Conservation (phyloP, 805 yeast genomes). For the Kregervanrija fluxuum region DNA sequence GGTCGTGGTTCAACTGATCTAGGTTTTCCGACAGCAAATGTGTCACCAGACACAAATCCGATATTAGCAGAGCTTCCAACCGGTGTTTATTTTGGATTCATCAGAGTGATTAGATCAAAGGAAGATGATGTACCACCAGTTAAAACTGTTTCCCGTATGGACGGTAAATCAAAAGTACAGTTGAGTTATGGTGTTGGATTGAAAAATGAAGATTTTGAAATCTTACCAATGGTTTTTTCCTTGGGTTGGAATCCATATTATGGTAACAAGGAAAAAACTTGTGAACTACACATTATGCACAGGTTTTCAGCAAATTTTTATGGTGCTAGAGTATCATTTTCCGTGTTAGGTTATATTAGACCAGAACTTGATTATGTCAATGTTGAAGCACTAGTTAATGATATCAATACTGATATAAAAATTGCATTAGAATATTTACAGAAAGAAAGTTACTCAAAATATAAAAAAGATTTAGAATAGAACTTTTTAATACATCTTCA, state of each 20-base stretch:
- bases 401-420: conserved; percentile 72
- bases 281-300: conserved; percentile 82
- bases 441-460: conserved; percentile 33
- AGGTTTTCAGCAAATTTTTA: conserved; percentile 63
- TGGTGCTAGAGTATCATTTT: conserved; percentile 68
- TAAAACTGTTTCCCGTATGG: conserved; percentile 21
- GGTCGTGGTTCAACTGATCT: conserved; percentile 93
- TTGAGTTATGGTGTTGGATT: conserved; percentile 58
- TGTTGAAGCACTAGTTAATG: conserved; percentile 72
- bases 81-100: conserved; percentile 89
- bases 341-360: conserved; percentile 80
- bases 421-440: conserved; percentile 50
- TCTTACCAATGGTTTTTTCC: conserved; percentile 87
- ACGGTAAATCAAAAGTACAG: conserved; percentile 35
- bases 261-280: conserved; percentile 70
- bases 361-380: conserved; percentile 86
- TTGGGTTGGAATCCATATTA: conserved; percentile 95
- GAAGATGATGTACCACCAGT: background rate
- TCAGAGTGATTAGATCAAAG: conserved; percentile 5
- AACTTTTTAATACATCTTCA: background rate
- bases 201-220: conserved; percentile 34
- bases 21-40: conserved; percentile 94
- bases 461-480: conserved; percentile 15
- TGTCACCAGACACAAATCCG: conserved; percentile 51
- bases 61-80: conserved; percentile 39